phyloP scores from a whole-genome alignment of 345 rosid species.

The Citrus glauca region DNA sequence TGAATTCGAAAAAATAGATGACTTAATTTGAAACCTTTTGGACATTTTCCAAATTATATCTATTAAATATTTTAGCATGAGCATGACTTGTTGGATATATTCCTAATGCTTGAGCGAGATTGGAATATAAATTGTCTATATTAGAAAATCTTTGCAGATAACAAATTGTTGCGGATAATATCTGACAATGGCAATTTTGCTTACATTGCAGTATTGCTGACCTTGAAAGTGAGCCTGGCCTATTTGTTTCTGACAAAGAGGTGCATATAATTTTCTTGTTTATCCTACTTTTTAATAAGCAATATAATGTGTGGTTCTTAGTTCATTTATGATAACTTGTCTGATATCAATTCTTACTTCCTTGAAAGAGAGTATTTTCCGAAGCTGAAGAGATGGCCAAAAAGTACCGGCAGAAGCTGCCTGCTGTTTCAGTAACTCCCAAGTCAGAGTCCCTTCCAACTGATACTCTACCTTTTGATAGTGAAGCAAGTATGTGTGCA shows the following conservation, averaged over 20 bases:
- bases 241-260: slow-evolving; percentile 73
- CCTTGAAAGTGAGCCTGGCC: slow-evolving; percentile 89
- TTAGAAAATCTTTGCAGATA: neutral
- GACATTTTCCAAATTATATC: neutral
- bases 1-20: neutral
- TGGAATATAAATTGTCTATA: neutral
- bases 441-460: slow-evolving; percentile 30
- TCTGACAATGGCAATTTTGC: neutral
- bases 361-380: slow-evolving; percentile 58
- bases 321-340: neutral
- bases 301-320: neutral
- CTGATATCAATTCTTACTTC: neutral
- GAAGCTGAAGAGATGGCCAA: slow-evolving; percentile 92
- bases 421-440: slow-evolving; percentile 15
- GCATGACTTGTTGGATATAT: neutral
- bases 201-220: slow-evolving; percentile 59
- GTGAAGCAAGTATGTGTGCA: slow-evolving; percentile 57
- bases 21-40: neutral
- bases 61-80: neutral
- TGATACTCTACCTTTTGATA: slow-evolving; percentile 34
- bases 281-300: neutral
- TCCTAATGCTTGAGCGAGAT: neutral
- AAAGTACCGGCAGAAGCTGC: slow-evolving; percentile 61
- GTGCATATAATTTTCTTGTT: slow-evolving; percentile 27
- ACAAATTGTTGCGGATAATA: neutral